Evolutionary conservation across 345 rosid species (phyloP).

Genomic region (Melaleuca alternifolia): DNA sequence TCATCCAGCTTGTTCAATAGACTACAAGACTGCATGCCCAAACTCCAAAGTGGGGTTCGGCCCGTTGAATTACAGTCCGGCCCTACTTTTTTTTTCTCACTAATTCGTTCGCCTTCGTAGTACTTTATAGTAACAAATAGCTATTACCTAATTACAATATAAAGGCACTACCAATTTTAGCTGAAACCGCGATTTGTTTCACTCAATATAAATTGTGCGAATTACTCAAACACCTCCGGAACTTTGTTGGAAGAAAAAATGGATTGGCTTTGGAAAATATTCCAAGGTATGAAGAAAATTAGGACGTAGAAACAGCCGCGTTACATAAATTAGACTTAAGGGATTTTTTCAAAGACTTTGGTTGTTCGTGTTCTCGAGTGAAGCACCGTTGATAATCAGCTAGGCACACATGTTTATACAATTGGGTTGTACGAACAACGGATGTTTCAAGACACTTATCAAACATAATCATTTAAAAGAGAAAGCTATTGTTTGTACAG

Average conservation of each 20-base stretch:
- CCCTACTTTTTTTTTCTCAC: background rate
- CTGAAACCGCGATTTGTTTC: background rate
- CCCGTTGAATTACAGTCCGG: background rate
- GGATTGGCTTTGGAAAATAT: background rate
- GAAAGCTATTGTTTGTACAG: background rate
- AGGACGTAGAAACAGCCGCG: accelerated
- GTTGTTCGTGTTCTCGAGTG: background rate
- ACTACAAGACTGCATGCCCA: background rate
- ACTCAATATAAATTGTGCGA: background rate
- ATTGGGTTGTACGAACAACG: background rate
- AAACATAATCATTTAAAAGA: background rate
- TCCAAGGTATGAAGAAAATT: background rate
- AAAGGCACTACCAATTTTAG: background rate
- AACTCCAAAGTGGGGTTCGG: background rate
- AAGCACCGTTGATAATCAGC: background rate
- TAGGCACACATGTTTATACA: background rate
- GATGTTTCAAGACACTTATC: background rate
- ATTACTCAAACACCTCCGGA: background rate
- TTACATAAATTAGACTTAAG: background rate
- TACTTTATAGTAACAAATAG: background rate
- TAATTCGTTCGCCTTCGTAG: background rate
- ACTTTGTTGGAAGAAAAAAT: background rate
- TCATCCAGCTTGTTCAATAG: background rate
- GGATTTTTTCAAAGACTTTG: background rate
- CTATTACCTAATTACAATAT: background rate